Conservation (phyloP, 108 stramenopile genomes). For the Nitzschia sp. region DNA sequence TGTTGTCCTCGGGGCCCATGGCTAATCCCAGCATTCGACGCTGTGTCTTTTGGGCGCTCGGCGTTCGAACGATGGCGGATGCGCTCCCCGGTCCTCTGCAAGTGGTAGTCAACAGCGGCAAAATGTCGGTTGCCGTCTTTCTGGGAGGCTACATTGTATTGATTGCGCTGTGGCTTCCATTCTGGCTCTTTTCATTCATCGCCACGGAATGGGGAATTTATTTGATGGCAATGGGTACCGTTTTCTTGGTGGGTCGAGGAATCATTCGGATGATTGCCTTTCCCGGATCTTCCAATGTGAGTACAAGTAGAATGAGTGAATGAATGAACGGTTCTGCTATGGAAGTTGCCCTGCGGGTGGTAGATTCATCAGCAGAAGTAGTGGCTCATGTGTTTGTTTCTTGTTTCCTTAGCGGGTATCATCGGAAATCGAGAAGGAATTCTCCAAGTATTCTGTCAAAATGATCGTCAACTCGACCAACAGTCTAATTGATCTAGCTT, state of each 20-base stretch:
- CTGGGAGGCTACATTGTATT: conserved; percentile 36
- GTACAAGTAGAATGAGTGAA: neutral
- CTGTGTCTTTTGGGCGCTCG: conserved; percentile 4
- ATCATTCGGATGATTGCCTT: conserved; percentile 81
- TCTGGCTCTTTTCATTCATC: conserved; percentile 49
- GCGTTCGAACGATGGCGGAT: conserved; percentile 47
- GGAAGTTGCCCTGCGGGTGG: neutral
- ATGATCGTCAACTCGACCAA: conserved; percentile 55
- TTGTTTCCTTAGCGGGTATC: conserved; percentile 39
- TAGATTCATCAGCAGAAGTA: neutral
- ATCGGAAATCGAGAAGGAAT: conserved; percentile 80
- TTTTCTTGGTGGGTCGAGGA: conserved; percentile 55
- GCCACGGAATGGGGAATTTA: conserved; percentile 77
- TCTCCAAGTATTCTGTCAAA: conserved; percentile 74
- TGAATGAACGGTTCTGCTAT: neutral
- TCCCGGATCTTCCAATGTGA: conserved; percentile 66
- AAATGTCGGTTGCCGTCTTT: conserved; percentile 36
- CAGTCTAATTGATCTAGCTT: conserved; percentile 49
- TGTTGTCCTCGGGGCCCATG: conserved; percentile 16
- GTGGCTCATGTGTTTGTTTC: neutral
- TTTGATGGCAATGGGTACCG: conserved; percentile 4
- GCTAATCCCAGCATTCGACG: conserved; percentile 2
- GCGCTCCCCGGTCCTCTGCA: conserved; percentile 32
- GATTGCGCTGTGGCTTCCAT: conserved; percentile 52
- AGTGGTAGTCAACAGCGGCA: conserved; percentile 45